Evolutionary conservation across 768 basidiomycete genomes (phyloP).

Genomic region (Naganishia onofrii): DNA sequence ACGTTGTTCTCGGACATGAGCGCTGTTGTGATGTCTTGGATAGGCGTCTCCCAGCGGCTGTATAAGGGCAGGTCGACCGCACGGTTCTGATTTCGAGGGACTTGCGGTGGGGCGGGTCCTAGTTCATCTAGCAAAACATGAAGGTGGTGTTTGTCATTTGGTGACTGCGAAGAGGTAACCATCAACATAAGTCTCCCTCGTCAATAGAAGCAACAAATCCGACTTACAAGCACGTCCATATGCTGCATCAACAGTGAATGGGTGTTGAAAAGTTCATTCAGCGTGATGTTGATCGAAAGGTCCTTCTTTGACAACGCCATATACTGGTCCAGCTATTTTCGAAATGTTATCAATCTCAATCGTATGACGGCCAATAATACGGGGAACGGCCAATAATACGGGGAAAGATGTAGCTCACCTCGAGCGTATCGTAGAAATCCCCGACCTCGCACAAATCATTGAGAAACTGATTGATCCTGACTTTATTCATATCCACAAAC

Average conservation of each 20-base stretch:
- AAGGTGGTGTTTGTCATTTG: conserved; percentile 95
- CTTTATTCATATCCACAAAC: conserved; percentile 97
- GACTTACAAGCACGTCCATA: conserved; percentile 81
- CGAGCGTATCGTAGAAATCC: conserved; percentile 97
- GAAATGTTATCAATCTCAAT: conserved; percentile 3
- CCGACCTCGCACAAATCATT: conserved; percentile 97
- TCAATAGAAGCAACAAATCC: neutral
- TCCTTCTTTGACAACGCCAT: conserved; percentile 99
- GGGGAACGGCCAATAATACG: neutral
- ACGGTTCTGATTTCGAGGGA: conserved; percentile 96
- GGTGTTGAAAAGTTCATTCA: conserved; percentile 99
- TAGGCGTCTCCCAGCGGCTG: conserved; percentile 98
- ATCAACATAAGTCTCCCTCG: neutral
- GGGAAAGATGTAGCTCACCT: conserved; percentile 69
- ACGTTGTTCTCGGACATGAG: conserved; percentile 86
- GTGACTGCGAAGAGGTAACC: conserved; percentile 64
- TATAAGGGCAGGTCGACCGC: conserved; percentile 87
- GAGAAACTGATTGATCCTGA: conserved; percentile 93
- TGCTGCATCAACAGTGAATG: conserved; percentile 93
- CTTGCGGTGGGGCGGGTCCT: conserved; percentile 86
- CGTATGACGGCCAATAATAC: no score
- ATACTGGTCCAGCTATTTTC: conserved; percentile 91
- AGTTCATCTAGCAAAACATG: conserved; percentile 96
- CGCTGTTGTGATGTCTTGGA: conserved; percentile 93
- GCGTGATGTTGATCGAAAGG: conserved; percentile 92